These are phyloP conservation scores for Taiwanofungus camphoratus DNA, from an alignment of 1,284 basidiomycete species.

Conservation along the genomic window DNA sequence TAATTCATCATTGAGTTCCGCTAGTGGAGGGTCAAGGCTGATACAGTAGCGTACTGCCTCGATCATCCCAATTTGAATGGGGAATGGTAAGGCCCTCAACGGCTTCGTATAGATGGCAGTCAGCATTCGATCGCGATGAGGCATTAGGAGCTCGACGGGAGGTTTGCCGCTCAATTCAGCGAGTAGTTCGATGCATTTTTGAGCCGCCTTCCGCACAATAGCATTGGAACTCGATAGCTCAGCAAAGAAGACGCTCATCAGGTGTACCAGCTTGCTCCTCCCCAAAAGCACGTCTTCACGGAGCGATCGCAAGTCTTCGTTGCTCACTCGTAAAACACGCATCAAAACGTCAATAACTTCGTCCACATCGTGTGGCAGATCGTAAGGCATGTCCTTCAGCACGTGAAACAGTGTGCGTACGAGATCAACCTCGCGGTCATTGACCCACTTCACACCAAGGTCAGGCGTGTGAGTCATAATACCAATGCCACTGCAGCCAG, in stretches of 20 bases:
- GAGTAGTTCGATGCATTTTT: constrained; percentile 78
- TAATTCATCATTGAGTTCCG: constrained; percentile 90
- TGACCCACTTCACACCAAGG: constrained; percentile 77
- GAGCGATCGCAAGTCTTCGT: constrained; percentile 40
- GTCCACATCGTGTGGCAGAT: constrained; percentile 80
- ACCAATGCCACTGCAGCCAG: constrained; percentile 80
- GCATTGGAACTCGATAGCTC: constrained; percentile 89
- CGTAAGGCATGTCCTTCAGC: constrained; percentile 92
- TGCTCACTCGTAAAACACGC: constrained; percentile 72
- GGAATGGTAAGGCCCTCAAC: constrained; percentile 91
- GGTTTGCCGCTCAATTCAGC: constrained; percentile 72
- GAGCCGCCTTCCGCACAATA: constrained; percentile 82
- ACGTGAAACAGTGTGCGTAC: constrained; percentile 90
- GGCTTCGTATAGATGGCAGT: constrained; percentile 94
- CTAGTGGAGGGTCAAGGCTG: constrained; percentile 77
- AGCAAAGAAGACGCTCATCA: constrained; percentile 84
- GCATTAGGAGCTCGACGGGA: constrained; percentile 75
- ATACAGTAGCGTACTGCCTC: constrained; percentile 95
- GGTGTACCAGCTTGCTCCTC: constrained; percentile 50
- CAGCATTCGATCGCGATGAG: constrained; percentile 86
- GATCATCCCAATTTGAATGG: constrained; percentile 97
- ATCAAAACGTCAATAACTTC: constrained; percentile 79
- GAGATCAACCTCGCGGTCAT: constrained; percentile 88
- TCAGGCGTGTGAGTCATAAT: constrained; percentile 71
- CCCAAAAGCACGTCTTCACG: constrained; percentile 36